Evolutionary conservation across 345 rosid species (phyloP).

Genomic region (Hypericum androsaemum): DNA sequence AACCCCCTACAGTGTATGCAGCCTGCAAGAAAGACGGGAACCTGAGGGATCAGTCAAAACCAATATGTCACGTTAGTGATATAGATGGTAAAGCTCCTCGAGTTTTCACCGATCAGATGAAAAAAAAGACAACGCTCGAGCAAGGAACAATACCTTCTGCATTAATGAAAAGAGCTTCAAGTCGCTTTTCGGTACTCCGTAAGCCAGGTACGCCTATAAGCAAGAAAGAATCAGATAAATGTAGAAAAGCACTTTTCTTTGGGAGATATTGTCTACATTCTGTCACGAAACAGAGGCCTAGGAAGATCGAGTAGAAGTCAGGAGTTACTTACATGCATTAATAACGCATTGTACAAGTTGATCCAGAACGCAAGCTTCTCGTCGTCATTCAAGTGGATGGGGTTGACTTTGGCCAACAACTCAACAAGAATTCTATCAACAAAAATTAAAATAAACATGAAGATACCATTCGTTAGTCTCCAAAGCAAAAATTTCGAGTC

Average conservation of each 20-base stretch:
- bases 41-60: too few relatives aligned
- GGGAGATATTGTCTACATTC: neutral
- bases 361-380: slow-evolving; percentile 9
- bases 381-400: slow-evolving; percentile 17
- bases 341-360: neutral
- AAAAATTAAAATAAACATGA: slow-evolving; percentile 1
- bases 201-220: slow-evolving; percentile 20
- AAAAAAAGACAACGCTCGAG: too few relatives aligned
- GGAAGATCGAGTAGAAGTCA: neutral
- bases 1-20: slow-evolving; percentile 53
- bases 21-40: slow-evolving; percentile 31
- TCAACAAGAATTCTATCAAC: slow-evolving; percentile 17
- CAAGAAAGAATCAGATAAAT: slow-evolving; percentile 10
- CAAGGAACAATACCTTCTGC: too few relatives aligned
- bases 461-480: slow-evolving; percentile 8
- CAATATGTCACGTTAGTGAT: too few relatives aligned
- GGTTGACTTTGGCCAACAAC: slow-evolving; percentile 23
- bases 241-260: slow-evolving; percentile 1
- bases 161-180: slow-evolving; percentile 12
- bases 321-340: neutral
- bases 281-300: neutral
- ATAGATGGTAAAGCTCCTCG: too few relatives aligned
- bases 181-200: slow-evolving; percentile 17
- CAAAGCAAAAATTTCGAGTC: neutral
- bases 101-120: too few relatives aligned